Base-by-base conservation (phyloP, 2,329 filamentous ascomycete species). In the Basipetospora chlamydospora region DNA sequence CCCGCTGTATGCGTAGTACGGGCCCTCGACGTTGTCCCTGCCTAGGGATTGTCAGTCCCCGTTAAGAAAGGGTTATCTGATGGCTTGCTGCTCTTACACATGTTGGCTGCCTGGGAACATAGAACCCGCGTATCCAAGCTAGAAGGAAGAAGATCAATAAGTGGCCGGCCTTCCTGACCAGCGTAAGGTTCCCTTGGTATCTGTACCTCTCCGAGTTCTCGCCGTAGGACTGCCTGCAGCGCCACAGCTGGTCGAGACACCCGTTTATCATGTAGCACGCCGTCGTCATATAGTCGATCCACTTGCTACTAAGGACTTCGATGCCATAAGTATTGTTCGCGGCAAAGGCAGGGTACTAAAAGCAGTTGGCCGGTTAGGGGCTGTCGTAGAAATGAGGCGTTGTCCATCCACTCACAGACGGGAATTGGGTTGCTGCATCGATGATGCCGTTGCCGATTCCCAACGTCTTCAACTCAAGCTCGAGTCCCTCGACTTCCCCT, bases 401-500 rank as follows among this genome's bases (percentile, higher is more conserved):
- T n/a, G n/a, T n/a, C n/a, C n/a, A n/a, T n/a, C n/a, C 11, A 32
- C 35, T 23, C 20, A 38, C 35, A 8, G 20, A 23, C 11, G 35
- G 28, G 10, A 38, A 31, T 28, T 38, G 35, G 11, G 16, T 38
- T 26, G 12, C 28, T 16, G 29, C 29, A 20, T 38, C 35, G 26
- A 38, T 26, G 13, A 38, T 25, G 5, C 35, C 35, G 18, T 32
- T 38, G 13, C 28, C 20, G 12, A 38, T 38, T 3, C 35, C 35
- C 17, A 38, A n/a, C 3, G 38, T 32, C 46, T 68, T 62, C 34
- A 63, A 47, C 23, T 66, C 59, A 18, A 80, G 59, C 23, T 56
- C 47, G 26, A 67, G 59, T 5, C 52, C 67, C 44, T 67, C 59
- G 1, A 68, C 78, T 50, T 72, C 61, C 0, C 75, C 76, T 2